phyloP scores from a whole-genome alignment of 2,329 filamentous ascomycete species.

The Cladophialophora exuberans region DNA sequence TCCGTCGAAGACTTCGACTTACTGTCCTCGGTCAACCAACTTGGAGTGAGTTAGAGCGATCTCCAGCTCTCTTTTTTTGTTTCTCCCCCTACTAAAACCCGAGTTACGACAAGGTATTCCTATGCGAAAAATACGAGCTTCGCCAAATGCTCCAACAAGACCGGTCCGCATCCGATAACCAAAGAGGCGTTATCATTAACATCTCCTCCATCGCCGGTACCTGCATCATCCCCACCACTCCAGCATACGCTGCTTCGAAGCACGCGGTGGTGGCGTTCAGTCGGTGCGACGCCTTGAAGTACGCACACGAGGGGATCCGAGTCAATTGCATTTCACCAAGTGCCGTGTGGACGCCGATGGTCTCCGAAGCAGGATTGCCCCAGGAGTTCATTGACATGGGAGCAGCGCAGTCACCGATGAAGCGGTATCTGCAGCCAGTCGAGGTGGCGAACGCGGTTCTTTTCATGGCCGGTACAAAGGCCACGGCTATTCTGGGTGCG shows the following conservation, averaged over 20 bases:
- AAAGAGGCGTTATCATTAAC: slow-evolving; percentile 56
- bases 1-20: slow-evolving; percentile 53
- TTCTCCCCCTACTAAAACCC: not conserved
- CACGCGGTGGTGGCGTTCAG: slow-evolving; percentile 50
- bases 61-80: not conserved
- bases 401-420: too few species aligned
- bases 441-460: too few species aligned
- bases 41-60: slow-evolving; percentile 6
- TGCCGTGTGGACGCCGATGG: slow-evolving; percentile 52
- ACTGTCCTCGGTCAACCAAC: slow-evolving; percentile 60
- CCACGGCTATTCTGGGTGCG: too few species aligned
- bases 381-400: too few species aligned
- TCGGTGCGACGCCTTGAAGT: slow-evolving; percentile 41
- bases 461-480: too few species aligned
- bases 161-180: slow-evolving; percentile 42
- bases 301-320: slow-evolving; percentile 38
- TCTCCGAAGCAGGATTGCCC: too few species aligned
- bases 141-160: slow-evolving; percentile 52
- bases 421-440: too few species aligned
- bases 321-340: slow-evolving; percentile 48
- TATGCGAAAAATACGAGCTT: slow-evolving; percentile 46
- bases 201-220: slow-evolving; percentile 58
- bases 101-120: slow-evolving; percentile 47
- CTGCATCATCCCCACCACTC: slow-evolving; percentile 50
- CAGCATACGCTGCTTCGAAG: slow-evolving; percentile 48